These are phyloP conservation scores for Coffea humblotiana DNA, from an alignment of 305 asterid genomes.

Conservation along the genomic window DNA sequence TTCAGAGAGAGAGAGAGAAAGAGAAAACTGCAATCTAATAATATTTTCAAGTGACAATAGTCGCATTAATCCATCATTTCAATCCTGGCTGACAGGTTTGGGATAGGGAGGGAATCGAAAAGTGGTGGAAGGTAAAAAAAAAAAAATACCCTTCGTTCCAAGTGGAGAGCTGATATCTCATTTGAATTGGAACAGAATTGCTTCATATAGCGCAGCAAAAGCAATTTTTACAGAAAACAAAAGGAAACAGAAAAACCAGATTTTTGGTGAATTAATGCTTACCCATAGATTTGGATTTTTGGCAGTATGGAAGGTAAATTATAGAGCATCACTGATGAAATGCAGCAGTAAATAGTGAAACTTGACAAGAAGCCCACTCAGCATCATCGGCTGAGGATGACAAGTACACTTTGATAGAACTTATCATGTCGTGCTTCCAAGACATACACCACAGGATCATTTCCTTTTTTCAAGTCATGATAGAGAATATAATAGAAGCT, in stretches of 20 bases:
- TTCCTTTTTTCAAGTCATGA: background rate
- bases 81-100: too few species aligned
- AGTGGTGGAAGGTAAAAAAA: too few species aligned
- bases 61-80: too few species aligned
- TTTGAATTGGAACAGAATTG: background rate
- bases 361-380: background rate
- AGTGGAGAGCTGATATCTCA: background rate
- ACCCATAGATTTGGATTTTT: background rate
- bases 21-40: too few species aligned
- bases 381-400: background rate
- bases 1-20: too few species aligned
- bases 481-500: background rate
- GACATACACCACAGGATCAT: constrained; percentile 1
- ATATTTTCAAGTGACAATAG: background rate
- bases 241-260: too few species aligned
- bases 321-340: background rate
- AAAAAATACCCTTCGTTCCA: too few species aligned
- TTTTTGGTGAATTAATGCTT: background rate
- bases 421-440: constrained; percentile 1
- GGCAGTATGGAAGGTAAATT: background rate
- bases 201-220: background rate
- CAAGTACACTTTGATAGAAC: constrained; percentile 13
- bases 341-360: constrained; percentile 7
- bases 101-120: too few species aligned
- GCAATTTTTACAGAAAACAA: background rate